Evolutionary conservation across 2,329 filamentous ascomycete genomes (phyloP), one percentile per base, ranked within the genome.

Genomic region (Stemphylium vesicarium): DNA sequence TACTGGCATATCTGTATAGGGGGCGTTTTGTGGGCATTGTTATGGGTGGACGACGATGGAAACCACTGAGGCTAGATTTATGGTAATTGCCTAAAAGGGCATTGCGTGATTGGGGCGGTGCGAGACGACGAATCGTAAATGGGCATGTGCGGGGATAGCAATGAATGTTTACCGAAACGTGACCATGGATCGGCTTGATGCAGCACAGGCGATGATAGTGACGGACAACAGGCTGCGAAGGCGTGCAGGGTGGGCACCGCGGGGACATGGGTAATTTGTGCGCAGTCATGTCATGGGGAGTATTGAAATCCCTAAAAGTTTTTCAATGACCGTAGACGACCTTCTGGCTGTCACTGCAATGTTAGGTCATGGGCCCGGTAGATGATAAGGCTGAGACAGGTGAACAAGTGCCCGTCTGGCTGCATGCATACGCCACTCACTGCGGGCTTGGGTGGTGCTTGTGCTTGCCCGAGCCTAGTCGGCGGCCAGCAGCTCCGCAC

Each of bases 401-500:
- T 46, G 48, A 56, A 40, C 13, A n/a, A 31, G 32, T 26, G 32
- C 18, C 36, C 15, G 35, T 8, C 13, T 32, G 40, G 37, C 36
- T 43, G 51, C 38, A 44, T 42, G 51, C 20, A 45, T 26, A 37
- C 53, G 52, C 52, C 37, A 55, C 48, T 24, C 31, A 29, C 42
- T 31, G 37, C n/a, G 15, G 47, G 46, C 12, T 22, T 47, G 31
- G 31, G 50, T 42, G 42, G 42, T 38, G 43, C 40, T 38, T 53
- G 44, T 41, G 22, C 47, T 45, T 41, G 53, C 37, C 38, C 8
- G 32, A 24, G 46, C 40, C 40, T 51, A 44, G 44, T 40, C 31
- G 33, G 52, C 41, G 50, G 53, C 59, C 58, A 59, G 42, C 47
- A 37, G 18, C 47, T 55, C 51, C 41, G 48, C 47, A 46, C 47